Conservation (phyloP, 2,329 filamentous ascomycete species). For the Neophaeococcomyces mojaviensis region DNA sequence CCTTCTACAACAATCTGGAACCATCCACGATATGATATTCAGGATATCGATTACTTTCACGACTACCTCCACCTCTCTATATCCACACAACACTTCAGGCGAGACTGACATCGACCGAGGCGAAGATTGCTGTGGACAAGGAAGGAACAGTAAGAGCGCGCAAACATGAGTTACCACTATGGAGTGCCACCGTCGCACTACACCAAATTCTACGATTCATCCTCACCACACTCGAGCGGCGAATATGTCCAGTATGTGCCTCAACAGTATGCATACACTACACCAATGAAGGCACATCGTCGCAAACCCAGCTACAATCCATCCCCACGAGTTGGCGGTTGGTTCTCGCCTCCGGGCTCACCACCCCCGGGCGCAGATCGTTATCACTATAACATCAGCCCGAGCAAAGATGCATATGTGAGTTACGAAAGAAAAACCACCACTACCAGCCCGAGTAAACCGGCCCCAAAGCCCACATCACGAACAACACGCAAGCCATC, state of each 20-base stretch:
- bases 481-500: slow-evolving; percentile 34
- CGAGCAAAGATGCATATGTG: slow-evolving; percentile 56
- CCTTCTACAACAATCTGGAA: slow-evolving; percentile 12
- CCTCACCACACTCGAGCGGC: slow-evolving; percentile 20
- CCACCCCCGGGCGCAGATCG: slow-evolving; percentile 40
- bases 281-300: slow-evolving; percentile 44
- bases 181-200: slow-evolving; percentile 22
- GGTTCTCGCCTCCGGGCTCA: slow-evolving; percentile 37
- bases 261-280: slow-evolving; percentile 19
- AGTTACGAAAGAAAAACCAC: slow-evolving; percentile 47
- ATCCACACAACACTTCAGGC: slow-evolving; percentile 14
- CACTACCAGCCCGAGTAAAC: slow-evolving; percentile 28
- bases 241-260: slow-evolving; percentile 24
- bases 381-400: slow-evolving; percentile 43
- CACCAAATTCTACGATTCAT: slow-evolving; percentile 31
- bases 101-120: slow-evolving; percentile 22
- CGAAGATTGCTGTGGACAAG: slow-evolving; percentile 16
- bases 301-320: slow-evolving; percentile 51
- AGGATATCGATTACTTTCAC: slow-evolving; percentile 18
- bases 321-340: slow-evolving; percentile 29
- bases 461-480: slow-evolving; percentile 31
- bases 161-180: slow-evolving; percentile 23
- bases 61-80: slow-evolving; percentile 17
- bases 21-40: slow-evolving; percentile 23
- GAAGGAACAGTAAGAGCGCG: slow-evolving; percentile 5